A percentile compares a stretch with the other conserved stretches of the same genome.
Evolutionary conservation across 345 rosid genomes (phyloP).

Genomic region (Acer campestre): DNA sequence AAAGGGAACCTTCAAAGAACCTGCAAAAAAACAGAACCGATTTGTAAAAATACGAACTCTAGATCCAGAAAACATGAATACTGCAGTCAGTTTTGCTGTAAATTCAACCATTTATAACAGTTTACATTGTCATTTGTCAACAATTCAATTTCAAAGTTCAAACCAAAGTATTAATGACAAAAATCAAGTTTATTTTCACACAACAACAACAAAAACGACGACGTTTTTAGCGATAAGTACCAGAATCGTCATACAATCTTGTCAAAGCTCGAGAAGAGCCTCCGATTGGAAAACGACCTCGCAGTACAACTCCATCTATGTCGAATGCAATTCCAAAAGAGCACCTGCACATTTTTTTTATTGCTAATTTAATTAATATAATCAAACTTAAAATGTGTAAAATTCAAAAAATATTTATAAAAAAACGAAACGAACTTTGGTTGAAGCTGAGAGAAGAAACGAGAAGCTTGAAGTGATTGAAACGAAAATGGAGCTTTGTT

Average conservation of each 20-base stretch:
- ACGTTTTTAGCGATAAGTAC: slow-evolving; percentile 8
- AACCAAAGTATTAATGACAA: neutral
- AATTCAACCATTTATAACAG: neutral
- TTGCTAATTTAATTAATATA: neutral
- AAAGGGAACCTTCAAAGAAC: slow-evolving; percentile 42
- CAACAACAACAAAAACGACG: neutral
- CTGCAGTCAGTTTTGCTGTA: neutral
- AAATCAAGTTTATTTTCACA: neutral
- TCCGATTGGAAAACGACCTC: slow-evolving; percentile 43
- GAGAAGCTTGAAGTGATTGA: slow-evolving; percentile 12
- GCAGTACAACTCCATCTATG: slow-evolving; percentile 54
- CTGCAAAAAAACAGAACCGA: slow-evolving; percentile 24
- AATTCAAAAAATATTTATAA: neutral
- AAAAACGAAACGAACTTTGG: slow-evolving; percentile 15
- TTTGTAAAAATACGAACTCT: neutral
- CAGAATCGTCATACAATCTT: slow-evolving; percentile 37
- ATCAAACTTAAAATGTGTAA: slow-evolving; percentile 1
- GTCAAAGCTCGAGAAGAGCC: slow-evolving; percentile 47
- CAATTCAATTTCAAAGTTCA: neutral
- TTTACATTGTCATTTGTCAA: neutral
- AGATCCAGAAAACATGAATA: no score
- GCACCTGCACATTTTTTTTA: slow-evolving; percentile 13
- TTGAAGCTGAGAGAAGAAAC: slow-evolving; percentile 13
- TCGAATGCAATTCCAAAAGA: slow-evolving; percentile 55
- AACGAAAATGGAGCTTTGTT: slow-evolving; percentile 11